These are phyloP conservation scores for Lupinus albus DNA, from an alignment of 306 rosid species.

Conservation along the genomic window DNA sequence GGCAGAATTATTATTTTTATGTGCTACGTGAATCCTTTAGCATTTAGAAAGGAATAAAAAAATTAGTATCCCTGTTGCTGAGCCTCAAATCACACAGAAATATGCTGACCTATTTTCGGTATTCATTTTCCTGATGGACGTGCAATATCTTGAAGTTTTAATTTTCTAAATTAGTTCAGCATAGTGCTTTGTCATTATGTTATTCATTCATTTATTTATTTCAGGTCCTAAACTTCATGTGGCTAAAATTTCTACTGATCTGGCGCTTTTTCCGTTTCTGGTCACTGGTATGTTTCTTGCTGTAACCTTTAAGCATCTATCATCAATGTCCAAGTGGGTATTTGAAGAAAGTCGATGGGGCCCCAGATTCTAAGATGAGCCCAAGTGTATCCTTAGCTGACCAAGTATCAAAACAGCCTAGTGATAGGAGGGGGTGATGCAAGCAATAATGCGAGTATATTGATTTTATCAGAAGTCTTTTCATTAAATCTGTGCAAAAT, in stretches of 20 bases:
- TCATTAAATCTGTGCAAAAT: no score
- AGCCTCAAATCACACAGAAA: background rate
- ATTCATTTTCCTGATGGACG: background rate
- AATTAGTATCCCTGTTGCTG: background rate
- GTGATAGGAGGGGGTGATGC: no score
- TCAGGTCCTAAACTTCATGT: conserved; percentile 76
- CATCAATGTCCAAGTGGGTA: background rate
- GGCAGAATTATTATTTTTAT: background rate
- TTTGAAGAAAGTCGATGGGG: background rate
- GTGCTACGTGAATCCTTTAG: background rate
- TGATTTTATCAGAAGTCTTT: no score
- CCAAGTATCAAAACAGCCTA: no score
- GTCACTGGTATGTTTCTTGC: conserved; percentile 64
- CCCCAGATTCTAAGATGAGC: no score
- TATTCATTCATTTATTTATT: conserved; percentile 25
- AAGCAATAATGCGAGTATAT: no score
- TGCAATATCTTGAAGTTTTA: background rate
- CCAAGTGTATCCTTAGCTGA: no score
- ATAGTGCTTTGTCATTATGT: background rate
- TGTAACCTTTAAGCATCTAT: conserved; percentile 18
- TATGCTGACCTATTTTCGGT: background rate
- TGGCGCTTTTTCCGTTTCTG: conserved; percentile 80
- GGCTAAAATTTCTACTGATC: conserved; percentile 70
- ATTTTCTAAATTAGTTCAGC: background rate
- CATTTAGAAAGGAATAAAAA: background rate